Evolutionary conservation across 73 alveolate genomes (phyloP).

Genomic region (Diophrys sp.): DNA sequence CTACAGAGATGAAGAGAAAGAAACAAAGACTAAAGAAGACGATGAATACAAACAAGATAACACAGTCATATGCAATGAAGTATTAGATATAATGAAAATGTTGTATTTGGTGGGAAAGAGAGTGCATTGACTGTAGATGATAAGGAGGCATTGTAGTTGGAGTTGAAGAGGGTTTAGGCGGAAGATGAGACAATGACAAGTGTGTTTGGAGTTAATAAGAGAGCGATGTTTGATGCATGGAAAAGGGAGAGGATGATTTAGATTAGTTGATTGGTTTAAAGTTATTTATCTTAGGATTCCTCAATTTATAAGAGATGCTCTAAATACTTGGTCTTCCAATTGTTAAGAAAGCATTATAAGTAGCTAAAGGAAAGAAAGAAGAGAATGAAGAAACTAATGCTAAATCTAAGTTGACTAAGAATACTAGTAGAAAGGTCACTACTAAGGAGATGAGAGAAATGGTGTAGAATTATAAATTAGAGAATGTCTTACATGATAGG

Average conservation of each 20-base stretch:
- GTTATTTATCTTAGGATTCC: too few relatives aligned
- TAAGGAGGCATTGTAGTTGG: background rate
- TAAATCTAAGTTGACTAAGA: conserved; percentile 6
- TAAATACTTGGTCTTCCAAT: background rate
- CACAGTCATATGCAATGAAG: conserved; percentile 33
- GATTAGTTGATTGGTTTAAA: too few relatives aligned
- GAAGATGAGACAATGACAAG: background rate
- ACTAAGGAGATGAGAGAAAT: background rate
- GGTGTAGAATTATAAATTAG: background rate
- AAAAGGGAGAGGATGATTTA: conserved; percentile 17
- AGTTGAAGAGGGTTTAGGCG: background rate
- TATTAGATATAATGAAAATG: conserved; percentile 50
- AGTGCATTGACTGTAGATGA: background rate
- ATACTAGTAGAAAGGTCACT: background rate
- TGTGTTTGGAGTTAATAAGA: background rate
- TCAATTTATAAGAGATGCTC: background rate
- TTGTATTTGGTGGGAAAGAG: conserved; percentile 19
- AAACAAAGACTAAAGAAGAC: conserved; percentile 15
- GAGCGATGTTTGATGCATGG: conserved; percentile 46
- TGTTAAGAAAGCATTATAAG: background rate
- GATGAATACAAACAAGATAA: conserved; percentile 23
- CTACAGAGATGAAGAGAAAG: background rate
- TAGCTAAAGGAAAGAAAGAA: conserved; percentile 18
- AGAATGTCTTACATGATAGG: background rate
- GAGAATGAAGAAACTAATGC: background rate